Base-by-base conservation (phyloP, 306 rosid species). In the Prinsepia uniflora region DNA sequence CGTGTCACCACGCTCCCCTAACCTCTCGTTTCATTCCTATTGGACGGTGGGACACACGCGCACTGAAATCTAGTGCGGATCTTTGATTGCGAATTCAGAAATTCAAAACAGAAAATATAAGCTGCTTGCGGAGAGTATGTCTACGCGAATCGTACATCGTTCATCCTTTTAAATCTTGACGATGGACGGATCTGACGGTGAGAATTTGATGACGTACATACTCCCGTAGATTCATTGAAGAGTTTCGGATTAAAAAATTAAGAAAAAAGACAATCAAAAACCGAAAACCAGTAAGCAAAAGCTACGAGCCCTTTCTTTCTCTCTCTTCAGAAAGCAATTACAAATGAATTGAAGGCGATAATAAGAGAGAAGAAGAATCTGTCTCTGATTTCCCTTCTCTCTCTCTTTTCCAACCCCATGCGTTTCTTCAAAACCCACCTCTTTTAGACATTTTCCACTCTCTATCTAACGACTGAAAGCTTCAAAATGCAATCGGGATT, bases 401-500 rank as follows among this genome's bases (percentile, higher is more conserved):
- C 36, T 2, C 36, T 30, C 36, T 30, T 30, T 30, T 56, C 62
- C 65, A 39, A 77, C 78, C 84, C 52, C 80, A 81, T 89, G 88
- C 70, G 68, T 81, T 82, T 81, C 78, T 76, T 54, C 86, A 63
- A 76, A 59, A 78, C 20, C 83, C 78, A 69, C 63, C 72, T 61
- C 81, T 78, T 79, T 69, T 82, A 70, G 55, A 65, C 76, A 41
- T 57, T 74, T 46, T 44, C 69, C 6, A 6, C 53, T 75, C 68
- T 22, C 70, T 73, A 13, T 46, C 63, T 30, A 68, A 39, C 12
- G 53, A 62, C 5, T 4, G 19, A 17, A 19, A 59, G 11, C 19
- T 18, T 19, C 53, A 83, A 83, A 85, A 89, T 92, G 73, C 90
- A 90, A 63, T 87, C 97, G n/a, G 92, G 97, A 19, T 90, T 80